Conservation (phyloP, 495 filamentous ascomycete species). For the Letharia lupina region DNA sequence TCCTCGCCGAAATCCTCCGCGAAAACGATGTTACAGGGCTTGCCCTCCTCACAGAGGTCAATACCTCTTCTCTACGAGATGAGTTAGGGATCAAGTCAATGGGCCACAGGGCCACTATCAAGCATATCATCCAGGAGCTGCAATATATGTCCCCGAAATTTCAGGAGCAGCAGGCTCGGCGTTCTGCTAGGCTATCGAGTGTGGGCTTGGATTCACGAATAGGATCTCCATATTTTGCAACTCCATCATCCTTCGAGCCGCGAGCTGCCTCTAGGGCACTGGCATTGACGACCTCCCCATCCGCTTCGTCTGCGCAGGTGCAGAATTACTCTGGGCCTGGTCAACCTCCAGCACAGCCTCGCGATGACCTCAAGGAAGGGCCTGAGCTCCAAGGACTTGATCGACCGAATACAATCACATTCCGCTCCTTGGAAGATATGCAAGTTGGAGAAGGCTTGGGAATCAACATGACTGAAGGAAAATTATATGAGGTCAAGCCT, state of each 20-base stretch:
- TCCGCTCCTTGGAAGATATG: background rate
- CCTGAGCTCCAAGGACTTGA: background rate
- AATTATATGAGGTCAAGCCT: background rate
- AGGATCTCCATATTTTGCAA: background rate
- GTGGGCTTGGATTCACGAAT: slow-evolving; percentile 2
- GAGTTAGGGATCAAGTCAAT: slow-evolving; percentile 44
- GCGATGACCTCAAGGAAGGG: background rate
- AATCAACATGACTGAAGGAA: background rate
- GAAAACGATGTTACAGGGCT: slow-evolving; percentile 54
- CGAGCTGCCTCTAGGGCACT: background rate
- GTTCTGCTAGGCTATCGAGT: slow-evolving; percentile 8
- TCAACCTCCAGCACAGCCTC: background rate
- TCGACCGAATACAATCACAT: background rate
- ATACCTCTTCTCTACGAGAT: slow-evolving; percentile 37
- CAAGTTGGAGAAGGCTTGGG: background rate
- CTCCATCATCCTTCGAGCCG: background rate
- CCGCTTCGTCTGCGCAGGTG: background rate
- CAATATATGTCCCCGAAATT: slow-evolving; percentile 37
- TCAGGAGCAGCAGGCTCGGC: slow-evolving; percentile 15
- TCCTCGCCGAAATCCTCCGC: slow-evolving; percentile 46
- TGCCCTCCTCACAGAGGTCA: slow-evolving; percentile 47
- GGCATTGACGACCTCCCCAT: background rate
- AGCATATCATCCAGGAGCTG: slow-evolving; percentile 41
- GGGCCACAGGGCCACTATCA: slow-evolving; percentile 39
- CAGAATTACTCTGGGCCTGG: background rate